phyloP scores from a whole-genome alignment of 768 basidiomycete genomes.

The Xanthoconium purpureum region DNA sequence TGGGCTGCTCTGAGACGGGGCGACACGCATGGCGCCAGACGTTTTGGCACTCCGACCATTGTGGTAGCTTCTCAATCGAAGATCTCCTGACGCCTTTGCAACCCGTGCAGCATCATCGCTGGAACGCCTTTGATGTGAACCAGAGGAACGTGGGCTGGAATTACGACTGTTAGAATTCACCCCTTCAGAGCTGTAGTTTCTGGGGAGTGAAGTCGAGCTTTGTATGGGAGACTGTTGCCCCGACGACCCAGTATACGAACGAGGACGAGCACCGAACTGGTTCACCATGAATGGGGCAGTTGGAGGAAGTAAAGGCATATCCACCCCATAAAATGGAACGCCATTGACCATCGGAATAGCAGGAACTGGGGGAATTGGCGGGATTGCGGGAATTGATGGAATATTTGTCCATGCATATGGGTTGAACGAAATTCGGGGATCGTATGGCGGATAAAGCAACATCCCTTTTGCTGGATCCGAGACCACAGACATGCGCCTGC shows the following conservation, averaged over 20 bases:
- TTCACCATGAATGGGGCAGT: conserved; percentile 75
- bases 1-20: conserved; percentile 8
- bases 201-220: conserved; percentile 17
- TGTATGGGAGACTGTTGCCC: conserved; percentile 31
- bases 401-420: conserved; percentile 28
- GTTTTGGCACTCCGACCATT: conserved; percentile 15
- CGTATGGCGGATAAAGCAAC: conserved; percentile 26
- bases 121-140: conserved; percentile 29
- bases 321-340: conserved; percentile 48
- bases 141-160: conserved; percentile 18
- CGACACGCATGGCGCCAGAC: conserved; percentile 6
- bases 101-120: conserved; percentile 29
- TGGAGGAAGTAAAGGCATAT: conserved; percentile 71
- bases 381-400: conserved; percentile 23
- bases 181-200: conserved; percentile 27
- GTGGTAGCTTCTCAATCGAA: conserved; percentile 15
- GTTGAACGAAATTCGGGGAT: conserved; percentile 23
- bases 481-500: conserved; percentile 42
- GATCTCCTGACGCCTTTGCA: conserved; percentile 8
- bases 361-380: conserved; percentile 39
- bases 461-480: conserved; percentile 33
- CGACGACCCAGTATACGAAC: conserved; percentile 28
- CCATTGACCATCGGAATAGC: conserved; percentile 31
- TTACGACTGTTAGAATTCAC: conserved; percentile 15
- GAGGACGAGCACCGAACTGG: conserved; percentile 45